Percentiles rank a stretch among this genome's conserved stretches.
Evolutionary conservation across 116 monocot species (phyloP).

Genomic region (Posidonia oceanica): DNA sequence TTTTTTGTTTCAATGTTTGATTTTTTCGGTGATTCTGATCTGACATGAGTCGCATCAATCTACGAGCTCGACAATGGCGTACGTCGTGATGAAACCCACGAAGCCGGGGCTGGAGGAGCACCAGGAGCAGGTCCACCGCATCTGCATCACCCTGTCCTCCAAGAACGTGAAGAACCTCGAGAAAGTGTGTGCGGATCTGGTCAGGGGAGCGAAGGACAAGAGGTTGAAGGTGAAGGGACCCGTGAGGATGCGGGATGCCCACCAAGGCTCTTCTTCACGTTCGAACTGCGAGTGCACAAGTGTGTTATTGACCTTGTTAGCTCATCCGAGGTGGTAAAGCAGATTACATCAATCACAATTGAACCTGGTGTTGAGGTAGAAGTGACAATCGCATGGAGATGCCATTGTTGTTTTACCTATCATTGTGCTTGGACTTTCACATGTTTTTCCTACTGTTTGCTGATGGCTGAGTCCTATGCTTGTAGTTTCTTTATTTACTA

Average conservation of each 20-base stretch:
- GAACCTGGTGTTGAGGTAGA: slow-evolving; percentile 1
- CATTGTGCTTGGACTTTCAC: too few relatives aligned
- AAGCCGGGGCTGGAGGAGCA: slow-evolving; percentile 30
- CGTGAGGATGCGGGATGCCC: slow-evolving; percentile 38
- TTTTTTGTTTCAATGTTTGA: too few relatives aligned
- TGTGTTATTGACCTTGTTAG: neutral
- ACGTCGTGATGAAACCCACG: slow-evolving; percentile 9
- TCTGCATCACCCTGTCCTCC: slow-evolving; percentile 24
- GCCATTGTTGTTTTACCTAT: too few relatives aligned
- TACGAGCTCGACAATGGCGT: slow-evolving; percentile 3
- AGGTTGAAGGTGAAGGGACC: slow-evolving; percentile 28
- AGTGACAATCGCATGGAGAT: too few relatives aligned
- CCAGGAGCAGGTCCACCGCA: slow-evolving; percentile 29
- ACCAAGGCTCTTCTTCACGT: slow-evolving; percentile 18
- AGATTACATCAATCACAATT: neutral
- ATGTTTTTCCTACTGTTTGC: too few relatives aligned
- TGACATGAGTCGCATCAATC: too few relatives aligned
- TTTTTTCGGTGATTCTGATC: too few relatives aligned
- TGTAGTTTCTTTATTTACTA: too few relatives aligned
- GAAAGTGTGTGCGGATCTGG: slow-evolving; percentile 29
- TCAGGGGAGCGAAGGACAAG: slow-evolving; percentile 32
- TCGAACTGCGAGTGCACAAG: too few relatives aligned
- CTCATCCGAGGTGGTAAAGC: neutral
- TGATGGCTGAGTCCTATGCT: too few relatives aligned
- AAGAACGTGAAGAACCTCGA: slow-evolving; percentile 31